These are phyloP conservation scores for Colletotrichum camelliae DNA, from an alignment of 2,329 filamentous ascomycete species.

Conservation along the genomic window DNA sequence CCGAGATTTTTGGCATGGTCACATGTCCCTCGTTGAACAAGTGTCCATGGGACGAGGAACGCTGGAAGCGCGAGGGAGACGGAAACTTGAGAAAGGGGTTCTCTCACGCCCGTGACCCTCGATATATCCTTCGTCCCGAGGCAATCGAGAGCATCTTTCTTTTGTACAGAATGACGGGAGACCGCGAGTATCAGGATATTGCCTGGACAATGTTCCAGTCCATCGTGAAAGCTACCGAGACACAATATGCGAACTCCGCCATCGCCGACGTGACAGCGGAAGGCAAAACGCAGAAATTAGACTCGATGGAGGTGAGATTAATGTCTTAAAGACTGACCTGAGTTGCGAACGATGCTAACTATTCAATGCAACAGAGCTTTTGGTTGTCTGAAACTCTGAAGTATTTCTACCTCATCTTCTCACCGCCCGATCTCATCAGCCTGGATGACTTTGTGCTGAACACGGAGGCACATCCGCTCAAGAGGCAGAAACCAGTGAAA, in stretches of 20 bases:
- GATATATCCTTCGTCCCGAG: constrained; percentile 57
- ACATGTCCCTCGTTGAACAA: constrained; percentile 45
- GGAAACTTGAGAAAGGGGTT: constrained; percentile 59
- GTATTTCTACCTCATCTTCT: constrained; percentile 77
- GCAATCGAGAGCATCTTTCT: constrained; percentile 60
- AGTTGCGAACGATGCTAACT: neutral
- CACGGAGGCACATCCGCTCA: constrained; percentile 56
- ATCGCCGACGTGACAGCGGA: constrained; percentile 54
- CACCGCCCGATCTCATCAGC: constrained; percentile 64
- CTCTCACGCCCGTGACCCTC: constrained; percentile 58
- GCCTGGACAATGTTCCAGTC: constrained; percentile 60
- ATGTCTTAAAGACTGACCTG: constrained; percentile 27
- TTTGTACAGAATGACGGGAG: constrained; percentile 58
- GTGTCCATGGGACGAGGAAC: constrained; percentile 48
- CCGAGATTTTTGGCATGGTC: constrained; percentile 51
- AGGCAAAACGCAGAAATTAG: constrained; percentile 47
- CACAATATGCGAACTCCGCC: constrained; percentile 51
- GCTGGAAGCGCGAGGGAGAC: constrained; percentile 26
- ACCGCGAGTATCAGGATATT: constrained; percentile 51
- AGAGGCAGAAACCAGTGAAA: neutral
- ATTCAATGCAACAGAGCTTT: constrained; percentile 58
- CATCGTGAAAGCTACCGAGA: constrained; percentile 50
- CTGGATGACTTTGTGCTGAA: constrained; percentile 72
- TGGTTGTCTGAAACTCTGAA: constrained; percentile 78
- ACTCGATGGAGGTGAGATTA: constrained; percentile 35